Evolutionary conservation across 352 stramenopile species (phyloP).

Genomic region (Pythium brassicae): DNA sequence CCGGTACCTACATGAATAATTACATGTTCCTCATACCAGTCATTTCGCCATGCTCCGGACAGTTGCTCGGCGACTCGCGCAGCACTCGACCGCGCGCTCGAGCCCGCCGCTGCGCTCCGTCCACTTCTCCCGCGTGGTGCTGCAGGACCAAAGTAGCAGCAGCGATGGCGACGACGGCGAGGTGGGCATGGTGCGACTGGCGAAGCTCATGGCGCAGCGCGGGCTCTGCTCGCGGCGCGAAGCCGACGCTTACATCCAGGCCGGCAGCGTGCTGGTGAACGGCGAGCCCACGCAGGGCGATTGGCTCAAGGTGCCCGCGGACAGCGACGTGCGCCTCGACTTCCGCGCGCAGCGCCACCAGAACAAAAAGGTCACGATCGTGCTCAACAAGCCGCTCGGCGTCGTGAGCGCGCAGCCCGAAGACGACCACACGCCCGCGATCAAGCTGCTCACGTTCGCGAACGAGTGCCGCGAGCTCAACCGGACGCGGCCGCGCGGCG

Average conservation of each 20-base stretch:
- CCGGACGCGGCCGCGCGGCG: conserved; percentile 29
- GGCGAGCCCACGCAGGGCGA: conserved; percentile 55
- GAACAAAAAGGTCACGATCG: conserved; percentile 70
- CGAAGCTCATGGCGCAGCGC: conserved; percentile 78
- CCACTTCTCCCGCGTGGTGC: neutral
- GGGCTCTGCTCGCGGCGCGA: conserved; percentile 78
- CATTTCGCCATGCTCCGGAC: conserved; percentile 29
- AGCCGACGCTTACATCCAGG: conserved; percentile 78
- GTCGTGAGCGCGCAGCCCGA: conserved; percentile 79
- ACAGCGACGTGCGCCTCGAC: conserved; percentile 57
- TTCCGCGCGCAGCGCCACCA: conserved; percentile 67
- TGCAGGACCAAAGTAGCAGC: neutral
- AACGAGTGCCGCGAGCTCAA: conserved; percentile 76
- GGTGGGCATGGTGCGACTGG: conserved; percentile 45
- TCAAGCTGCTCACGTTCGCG: conserved; percentile 69
- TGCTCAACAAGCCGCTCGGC: conserved; percentile 84
- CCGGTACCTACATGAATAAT: conserved; percentile 3
- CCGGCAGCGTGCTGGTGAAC: conserved; percentile 69
- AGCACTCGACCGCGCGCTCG: neutral
- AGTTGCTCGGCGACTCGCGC: conserved; percentile 20
- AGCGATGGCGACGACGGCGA: neutral
- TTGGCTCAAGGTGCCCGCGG: conserved; percentile 61
- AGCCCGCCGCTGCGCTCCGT: neutral
- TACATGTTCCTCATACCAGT: conserved; percentile 6
- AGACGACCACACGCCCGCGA: conserved; percentile 51